Base-by-base conservation (phyloP, 306 rosid species). In the Ormosia semicastrata region DNA sequence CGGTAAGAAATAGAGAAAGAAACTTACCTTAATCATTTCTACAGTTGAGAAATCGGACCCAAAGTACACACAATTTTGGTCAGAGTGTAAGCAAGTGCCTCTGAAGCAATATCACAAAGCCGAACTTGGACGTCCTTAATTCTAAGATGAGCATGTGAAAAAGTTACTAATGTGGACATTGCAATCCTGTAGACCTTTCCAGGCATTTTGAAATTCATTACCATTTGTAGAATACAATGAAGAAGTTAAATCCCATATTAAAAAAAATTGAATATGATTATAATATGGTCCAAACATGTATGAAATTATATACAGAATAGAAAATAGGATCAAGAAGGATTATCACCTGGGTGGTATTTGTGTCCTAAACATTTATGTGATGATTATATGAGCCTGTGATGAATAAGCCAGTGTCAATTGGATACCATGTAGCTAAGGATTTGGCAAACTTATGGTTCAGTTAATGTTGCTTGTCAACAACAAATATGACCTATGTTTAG, bases 51-150 rank as follows among this genome's bases (percentile, higher is more conserved):
- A n/a, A n/a, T n/a, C n/a, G n/a, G n/a, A n/a, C n/a, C n/a, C n/a
- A n/a, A n/a, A n/a, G n/a, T n/a, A n/a, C n/a, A n/a, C n/a, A n/a
- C n/a, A n/a, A n/a, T n/a, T n/a, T n/a, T n/a, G n/a, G n/a, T n/a
- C n/a, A n/a, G n/a, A n/a, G 92, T 91, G 75, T 91, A 90, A 86
- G 90, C 79, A 76, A 88, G 86, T 57, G 93, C 92, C 44, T 93
- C 95, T 1, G 95, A 89, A 56, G 95, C 84, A 73, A 91, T 88
- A 88, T 91, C 93, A 76, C 95, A 91, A 52, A 91, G 93, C 52
- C 93, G 91, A 64, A 91, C 95, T 64, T 91, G 95, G 63, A 91
- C 95, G 68, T 91, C 95, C 67, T 89, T 89, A n/a, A 93, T 88
- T 24, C 89, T 92, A 15, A 91, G 79, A 91, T 85, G 30, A 91